These are phyloP conservation scores for Calocybe gangraenosa DNA, from an alignment of 768 basidiomycete species.

Conservation along the genomic window DNA sequence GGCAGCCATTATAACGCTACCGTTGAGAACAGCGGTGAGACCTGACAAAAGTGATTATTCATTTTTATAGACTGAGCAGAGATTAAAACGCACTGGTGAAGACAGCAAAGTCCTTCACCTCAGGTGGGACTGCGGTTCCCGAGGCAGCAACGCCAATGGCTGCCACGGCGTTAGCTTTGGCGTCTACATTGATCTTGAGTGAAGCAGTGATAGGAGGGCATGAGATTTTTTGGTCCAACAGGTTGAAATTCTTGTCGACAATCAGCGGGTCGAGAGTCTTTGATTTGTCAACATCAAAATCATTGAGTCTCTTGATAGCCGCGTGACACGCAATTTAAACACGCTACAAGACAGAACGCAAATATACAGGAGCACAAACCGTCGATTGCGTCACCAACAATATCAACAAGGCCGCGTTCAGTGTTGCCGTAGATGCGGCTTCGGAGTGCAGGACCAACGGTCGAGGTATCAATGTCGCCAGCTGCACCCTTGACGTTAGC, in stretches of 20 bases:
- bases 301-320: conserved; percentile 23
- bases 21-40: conserved; percentile 35
- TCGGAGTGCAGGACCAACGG: conserved; percentile 29
- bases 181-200: conserved; percentile 15
- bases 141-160: conserved; percentile 22
- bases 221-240: conserved; percentile 21
- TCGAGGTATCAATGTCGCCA: conserved; percentile 18
- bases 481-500: conserved; percentile 27
- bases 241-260: conserved; percentile 25
- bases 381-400: conserved; percentile 24
- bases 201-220: conserved; percentile 20
- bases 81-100: conserved; percentile 26
- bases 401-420: conserved; percentile 23
- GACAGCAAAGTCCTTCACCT: conserved; percentile 29
- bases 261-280: conserved; percentile 26
- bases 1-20: conserved; percentile 33
- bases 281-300: conserved; percentile 27
- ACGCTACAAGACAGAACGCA: not conserved
- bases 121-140: conserved; percentile 19
- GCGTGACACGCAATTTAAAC: not conserved
- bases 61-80: not conserved
- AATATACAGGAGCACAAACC: conserved; percentile 14
- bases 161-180: conserved; percentile 24
- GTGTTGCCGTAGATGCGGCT: conserved; percentile 20
- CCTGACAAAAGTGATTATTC: conserved; percentile 14